Evolutionary conservation across 2,329 filamentous ascomycete genomes (phyloP).

Genomic region (Colletotrichum paranaense): DNA sequence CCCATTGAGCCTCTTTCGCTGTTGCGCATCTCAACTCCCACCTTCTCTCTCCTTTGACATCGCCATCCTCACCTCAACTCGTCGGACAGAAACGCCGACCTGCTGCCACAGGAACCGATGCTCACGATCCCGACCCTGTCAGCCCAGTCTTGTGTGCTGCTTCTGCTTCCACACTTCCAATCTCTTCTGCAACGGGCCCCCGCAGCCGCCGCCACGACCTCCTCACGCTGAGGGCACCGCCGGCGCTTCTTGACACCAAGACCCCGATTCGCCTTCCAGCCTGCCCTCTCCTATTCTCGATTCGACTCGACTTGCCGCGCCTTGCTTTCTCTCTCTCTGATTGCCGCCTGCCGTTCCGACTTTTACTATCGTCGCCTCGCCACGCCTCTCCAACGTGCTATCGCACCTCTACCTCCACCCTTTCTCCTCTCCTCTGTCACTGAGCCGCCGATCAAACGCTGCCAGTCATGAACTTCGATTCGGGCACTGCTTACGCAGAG

Average conservation of each 20-base stretch:
- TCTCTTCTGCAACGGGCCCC: constrained; percentile 35
- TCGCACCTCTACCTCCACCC: background rate
- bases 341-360: background rate
- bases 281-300: background rate
- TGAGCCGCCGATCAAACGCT: constrained; percentile 8
- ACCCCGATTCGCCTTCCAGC: constrained; percentile 21
- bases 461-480: constrained; percentile 68
- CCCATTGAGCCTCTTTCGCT: constrained; percentile 15
- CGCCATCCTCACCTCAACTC: background rate
- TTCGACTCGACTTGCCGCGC: constrained; percentile 1
- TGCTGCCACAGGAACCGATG: constrained; percentile 6
- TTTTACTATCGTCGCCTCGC: constrained; percentile 3
- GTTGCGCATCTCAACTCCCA: constrained; percentile 10
- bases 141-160: constrained; percentile 6
- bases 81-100: constrained; percentile 8
- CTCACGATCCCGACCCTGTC: constrained; percentile 21
- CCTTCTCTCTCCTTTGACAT: background rate
- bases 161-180: constrained; percentile 27
- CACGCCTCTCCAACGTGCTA: background rate
- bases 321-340: constrained; percentile 1
- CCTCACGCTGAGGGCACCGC: constrained; percentile 25
- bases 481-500: constrained; percentile 79
- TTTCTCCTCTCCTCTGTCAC: background rate
- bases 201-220: constrained; percentile 32
- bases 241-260: constrained; percentile 27